phyloP scores from a whole-genome alignment of 306 rosid species.

The Comarum palustre region DNA sequence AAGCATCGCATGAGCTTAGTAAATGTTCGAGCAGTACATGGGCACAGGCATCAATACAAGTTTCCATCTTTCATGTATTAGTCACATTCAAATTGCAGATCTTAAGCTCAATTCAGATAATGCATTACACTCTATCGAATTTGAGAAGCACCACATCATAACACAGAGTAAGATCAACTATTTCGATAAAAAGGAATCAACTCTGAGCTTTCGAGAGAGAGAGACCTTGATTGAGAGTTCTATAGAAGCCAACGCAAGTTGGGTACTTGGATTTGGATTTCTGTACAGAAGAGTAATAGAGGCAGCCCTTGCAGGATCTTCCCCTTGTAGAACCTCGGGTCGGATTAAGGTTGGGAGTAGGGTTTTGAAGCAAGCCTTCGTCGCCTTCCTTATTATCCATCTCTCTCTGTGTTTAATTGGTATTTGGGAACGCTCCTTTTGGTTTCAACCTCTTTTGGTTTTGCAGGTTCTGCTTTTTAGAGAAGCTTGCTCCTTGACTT shows the following conservation, averaged over 20 bases:
- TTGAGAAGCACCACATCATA: background rate
- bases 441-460: background rate
- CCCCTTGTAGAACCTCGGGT: conserved; percentile 34
- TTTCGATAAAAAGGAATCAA: background rate
- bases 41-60: background rate
- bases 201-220: background rate
- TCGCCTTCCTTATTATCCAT: conserved; percentile 24
- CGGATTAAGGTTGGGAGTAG: conserved; percentile 30
- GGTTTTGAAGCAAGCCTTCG: conserved; percentile 22
- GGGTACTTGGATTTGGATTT: conserved; percentile 66
- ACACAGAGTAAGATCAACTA: background rate
- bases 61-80: background rate
- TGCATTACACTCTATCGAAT: background rate
- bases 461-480: background rate
- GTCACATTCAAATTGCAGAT: background rate
- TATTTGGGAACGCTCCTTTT: background rate
- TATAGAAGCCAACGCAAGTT: conserved; percentile 62
- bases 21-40: background rate
- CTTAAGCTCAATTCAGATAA: background rate
- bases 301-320: conserved; percentile 72
- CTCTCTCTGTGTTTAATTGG: background rate
- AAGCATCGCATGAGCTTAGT: background rate
- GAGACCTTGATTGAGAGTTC: conserved; percentile 57
- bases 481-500: background rate
- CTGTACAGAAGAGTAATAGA: conserved; percentile 61